phyloP scores from a whole-genome alignment of 1,284 basidiomycete genomes.

The Ganoderma boninense region DNA sequence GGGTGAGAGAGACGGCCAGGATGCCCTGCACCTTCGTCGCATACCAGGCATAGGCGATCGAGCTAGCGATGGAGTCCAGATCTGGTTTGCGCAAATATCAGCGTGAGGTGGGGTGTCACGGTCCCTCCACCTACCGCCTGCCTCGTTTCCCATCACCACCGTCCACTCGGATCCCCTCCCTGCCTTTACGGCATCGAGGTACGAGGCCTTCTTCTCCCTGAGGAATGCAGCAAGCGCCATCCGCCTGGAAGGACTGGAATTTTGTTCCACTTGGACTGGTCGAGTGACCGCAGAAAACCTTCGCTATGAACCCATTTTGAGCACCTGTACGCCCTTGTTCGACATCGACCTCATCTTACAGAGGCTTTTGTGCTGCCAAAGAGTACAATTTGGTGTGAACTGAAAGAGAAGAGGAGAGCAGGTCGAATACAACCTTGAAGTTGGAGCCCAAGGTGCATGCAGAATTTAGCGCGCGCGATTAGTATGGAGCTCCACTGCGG shows the following conservation, averaged over 20 bases:
- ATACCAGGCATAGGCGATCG: constrained; percentile 85
- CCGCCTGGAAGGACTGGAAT: background rate
- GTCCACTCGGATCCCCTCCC: constrained; percentile 72
- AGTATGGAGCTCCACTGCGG: background rate
- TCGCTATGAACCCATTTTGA: constrained; percentile 25
- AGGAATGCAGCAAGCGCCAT: constrained; percentile 27
- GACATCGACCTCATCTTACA: constrained; percentile 14
- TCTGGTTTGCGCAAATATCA: constrained; percentile 56
- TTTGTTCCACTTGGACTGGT: background rate
- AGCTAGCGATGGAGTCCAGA: constrained; percentile 86
- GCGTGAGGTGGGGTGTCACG: constrained; percentile 9
- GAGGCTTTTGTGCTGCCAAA: too few species aligned
- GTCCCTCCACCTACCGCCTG: constrained; percentile 71
- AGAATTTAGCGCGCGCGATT: background rate
- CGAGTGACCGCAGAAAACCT: background rate
- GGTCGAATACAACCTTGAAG: background rate
- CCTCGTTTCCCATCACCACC: constrained; percentile 91
- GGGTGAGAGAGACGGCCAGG: constrained; percentile 77
- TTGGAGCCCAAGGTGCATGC: background rate
- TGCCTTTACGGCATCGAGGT: constrained; percentile 52
- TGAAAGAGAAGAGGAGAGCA: background rate
- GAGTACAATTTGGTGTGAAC: background rate
- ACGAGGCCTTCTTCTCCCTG: constrained; percentile 49
- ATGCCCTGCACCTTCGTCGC: constrained; percentile 56
- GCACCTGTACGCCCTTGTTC: constrained; percentile 5